Evolutionary conservation across 1,284 basidiomycete genomes (phyloP), one percentile per base, ranked within the genome.

Genomic region (Naganishia albida): DNA sequence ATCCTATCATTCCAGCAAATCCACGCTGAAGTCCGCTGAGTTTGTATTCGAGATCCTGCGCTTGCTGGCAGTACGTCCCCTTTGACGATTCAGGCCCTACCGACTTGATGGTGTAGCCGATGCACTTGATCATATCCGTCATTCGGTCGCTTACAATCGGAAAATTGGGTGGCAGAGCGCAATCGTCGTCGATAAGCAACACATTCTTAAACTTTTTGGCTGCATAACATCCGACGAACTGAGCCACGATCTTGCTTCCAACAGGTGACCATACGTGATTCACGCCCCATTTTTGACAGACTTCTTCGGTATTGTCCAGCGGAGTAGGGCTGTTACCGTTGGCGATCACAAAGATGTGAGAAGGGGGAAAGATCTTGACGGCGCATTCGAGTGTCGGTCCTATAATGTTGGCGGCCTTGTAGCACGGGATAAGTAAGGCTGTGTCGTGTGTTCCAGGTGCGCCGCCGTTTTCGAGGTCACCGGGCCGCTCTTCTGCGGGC

Each of bases 101-200:
- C 7, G 57, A 60, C 49, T 60, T 60, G 57, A 60, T 60, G 10
- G 57, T 60, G 44, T 60, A 60, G 23, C 57, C 57, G 46, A 60
- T 60, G 16, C 57, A 60, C 25, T 60, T 49, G 44, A 60, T 38
- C 26, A 49, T 60, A 4, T 30, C 57, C 34, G 48, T 60, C 44
- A 60, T 28, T 39, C 57, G 26, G 44, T 60, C 57, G 43, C 57
- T 60, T 26, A 60, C 57, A 28, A 60, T 60, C 10, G 57, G 57
- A 28, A 60, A 60, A 30, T 60, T 60, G 13, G 57, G 57, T 18
- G 57, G 57, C 28, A 60, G 28, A 7, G 57, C 57, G 38, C 57
- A 60, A n/a, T 60, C 57, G 23, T 60, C 57, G 28, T 60, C 57
- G 44, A 60, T 60, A 28, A 60, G 44, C 28, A 60, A 30, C 28